Base-by-base conservation (phyloP, 441 rosid species). In the Omphalea diandra region DNA sequence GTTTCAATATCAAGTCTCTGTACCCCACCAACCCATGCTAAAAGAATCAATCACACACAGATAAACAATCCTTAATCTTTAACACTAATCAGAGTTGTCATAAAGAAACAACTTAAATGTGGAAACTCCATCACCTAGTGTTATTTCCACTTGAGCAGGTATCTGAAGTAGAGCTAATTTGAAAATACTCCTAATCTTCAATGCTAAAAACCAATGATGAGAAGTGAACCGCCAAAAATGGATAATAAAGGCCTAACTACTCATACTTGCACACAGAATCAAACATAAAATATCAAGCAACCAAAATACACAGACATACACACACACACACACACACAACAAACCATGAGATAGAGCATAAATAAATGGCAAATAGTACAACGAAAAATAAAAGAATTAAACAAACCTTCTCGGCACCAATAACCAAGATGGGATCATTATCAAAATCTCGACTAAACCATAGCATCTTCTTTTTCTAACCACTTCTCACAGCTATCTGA, bases 401-500 rank as follows among this genome's bases (percentile, higher is more conserved):
- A 78, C 82, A 63, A 59, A 92, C 95, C 95, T 87, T 71, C 32
- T 73, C 79, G 53, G 60, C 80, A 60, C 94, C 90, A 68, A 78
- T 57, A 73, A 91, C 87, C 67, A 75, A 71, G 61, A 93, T 66
- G 11, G 96, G 97, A 73, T 84, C 87, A 72, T 86, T 83, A 62
- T 70, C 75, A 77, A 91, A 91, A 83, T 87, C 86, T 85, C 2
- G 87, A 77, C 73, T 86, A 84, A 57, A 38, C 74, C 62, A 83
- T 83, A 46, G 84, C 74, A 70, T 91, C 98, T 75, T 77, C 91
- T 67, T 79, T 87, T 83, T 88, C 89, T 76, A 91, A 77, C 95
- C 91, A 91, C 81, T 86, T 85, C 75, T 85, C 87, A 49, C 97
- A 91, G 52, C 80, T 87, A 71, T 80, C 84, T 49, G 56, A 15